Base-by-base conservation (phyloP, 2,329 filamentous ascomycete species). In the Penicillium sclerotigenum region DNA sequence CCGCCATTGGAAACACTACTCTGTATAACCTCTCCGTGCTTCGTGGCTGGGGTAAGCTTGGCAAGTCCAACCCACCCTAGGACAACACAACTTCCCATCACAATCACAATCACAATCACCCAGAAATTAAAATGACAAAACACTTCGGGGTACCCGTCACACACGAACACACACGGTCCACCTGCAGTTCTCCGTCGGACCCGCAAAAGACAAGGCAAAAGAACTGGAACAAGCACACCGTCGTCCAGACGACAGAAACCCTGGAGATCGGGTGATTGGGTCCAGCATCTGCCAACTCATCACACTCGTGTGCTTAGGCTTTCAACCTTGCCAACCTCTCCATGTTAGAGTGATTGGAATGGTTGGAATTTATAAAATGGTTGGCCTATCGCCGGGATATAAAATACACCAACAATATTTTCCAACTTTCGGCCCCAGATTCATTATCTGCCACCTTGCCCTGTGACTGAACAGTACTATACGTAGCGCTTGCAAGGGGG, bases 201-300 rank as follows among this genome's bases (percentile, higher is more conserved):
- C 58, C 47, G 31, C 56, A 43, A 37, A 31, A 49, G 47, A 42
- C 37, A 43, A 18, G 34, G 26, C 36, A 20, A n/a, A 31, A 26
- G 26, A 31, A 45, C 11, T 22, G 14, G 18, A 31, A 24, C 22
- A 43, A 33, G 20, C n/a, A 52, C 42, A 43, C 36, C 56, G 63
- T 65, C 63, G 56, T 57, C 63, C 51, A 47, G 63, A 60, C 62
- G 63, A 65, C 62, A 42, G 22, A 42, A 16, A 48, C 47, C 49
- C 52, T 58, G 52, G 51, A 52, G 33, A 40, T 48, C 49, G 55
- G 31, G 26, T 54, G 57, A 65, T 65, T 64, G 62, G 63, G 52
- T 49, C 62, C 42, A 28, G 36, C 13, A 22, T 16, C 55, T 65
- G 63, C 63, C 63, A 64, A 47, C 61, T 59, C 62, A 62, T 64